Evolutionary conservation across 2,329 filamentous ascomycete species (phyloP).

Genomic region (Aspergillus ruber): DNA sequence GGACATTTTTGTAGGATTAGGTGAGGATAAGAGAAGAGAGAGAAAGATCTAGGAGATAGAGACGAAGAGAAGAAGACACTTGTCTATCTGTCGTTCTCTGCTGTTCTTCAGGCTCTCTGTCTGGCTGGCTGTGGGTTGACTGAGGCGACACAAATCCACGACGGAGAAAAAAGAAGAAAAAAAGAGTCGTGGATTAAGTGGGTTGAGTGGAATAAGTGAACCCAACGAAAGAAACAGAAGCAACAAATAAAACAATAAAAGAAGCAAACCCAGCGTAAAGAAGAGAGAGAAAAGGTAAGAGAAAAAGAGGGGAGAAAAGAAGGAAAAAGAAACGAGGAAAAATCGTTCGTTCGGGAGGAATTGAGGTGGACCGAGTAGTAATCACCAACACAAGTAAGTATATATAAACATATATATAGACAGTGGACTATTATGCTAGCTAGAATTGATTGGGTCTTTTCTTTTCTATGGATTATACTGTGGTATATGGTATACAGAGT

Average conservation of each 20-base stretch:
- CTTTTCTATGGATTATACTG: no score
- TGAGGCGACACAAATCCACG: background rate
- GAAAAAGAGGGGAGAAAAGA: conserved; percentile 9
- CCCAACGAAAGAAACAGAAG: background rate
- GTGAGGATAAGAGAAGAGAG: conserved; percentile 14
- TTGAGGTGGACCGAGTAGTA: conserved; percentile 16
- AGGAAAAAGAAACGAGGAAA: conserved; percentile 11
- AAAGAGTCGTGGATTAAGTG: conserved; percentile 1
- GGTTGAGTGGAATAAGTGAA: background rate
- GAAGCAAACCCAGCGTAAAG: background rate
- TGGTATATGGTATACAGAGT: no score
- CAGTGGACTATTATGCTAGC: background rate
- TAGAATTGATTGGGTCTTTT: no score
- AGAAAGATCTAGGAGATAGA: conserved; percentile 7
- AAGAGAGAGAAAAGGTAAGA: conserved; percentile 7
- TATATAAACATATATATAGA: no score
- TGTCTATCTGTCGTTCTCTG: background rate
- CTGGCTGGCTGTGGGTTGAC: no score
- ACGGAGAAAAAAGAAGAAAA: background rate
- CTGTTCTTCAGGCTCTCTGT: no score
- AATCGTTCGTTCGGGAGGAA: conserved; percentile 4
- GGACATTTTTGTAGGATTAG: conserved; percentile 35
- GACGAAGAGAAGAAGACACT: conserved; percentile 1
- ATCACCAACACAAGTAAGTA: background rate
- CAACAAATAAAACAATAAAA: background rate